These are phyloP conservation scores for Sindora glabra DNA, from an alignment of 306 rosid genomes.

Conservation along the genomic window DNA sequence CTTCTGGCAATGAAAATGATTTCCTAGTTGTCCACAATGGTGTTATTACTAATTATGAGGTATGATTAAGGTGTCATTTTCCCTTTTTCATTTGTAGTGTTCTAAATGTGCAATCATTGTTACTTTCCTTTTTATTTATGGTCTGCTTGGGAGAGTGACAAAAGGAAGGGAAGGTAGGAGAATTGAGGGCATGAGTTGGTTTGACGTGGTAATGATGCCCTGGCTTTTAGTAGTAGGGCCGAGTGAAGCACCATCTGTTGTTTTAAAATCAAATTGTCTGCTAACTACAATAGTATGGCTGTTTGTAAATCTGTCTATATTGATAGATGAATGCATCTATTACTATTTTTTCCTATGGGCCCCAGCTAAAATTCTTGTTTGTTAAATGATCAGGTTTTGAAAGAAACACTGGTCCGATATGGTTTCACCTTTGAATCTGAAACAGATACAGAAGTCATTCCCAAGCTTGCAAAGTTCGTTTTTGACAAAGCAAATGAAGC, in stretches of 20 bases:
- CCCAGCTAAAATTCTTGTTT: conserved; percentile 1
- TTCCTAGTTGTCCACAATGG: conserved; percentile 96
- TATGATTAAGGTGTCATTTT: conserved; percentile 10
- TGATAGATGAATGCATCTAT: neutral
- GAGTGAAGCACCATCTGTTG: neutral
- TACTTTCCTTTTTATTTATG: neutral
- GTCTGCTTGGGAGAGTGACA: too few species aligned
- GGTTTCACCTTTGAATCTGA: conserved; percentile 86
- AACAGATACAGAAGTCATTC: conserved; percentile 95
- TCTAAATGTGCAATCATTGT: neutral
- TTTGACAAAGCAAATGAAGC: conserved; percentile 86
- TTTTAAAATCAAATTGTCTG: neutral
- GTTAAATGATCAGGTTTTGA: conserved; percentile 63
- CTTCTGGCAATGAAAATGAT: conserved; percentile 67
- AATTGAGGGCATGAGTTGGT: neutral
- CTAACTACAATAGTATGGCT: neutral
- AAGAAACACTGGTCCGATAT: conserved; percentile 71
- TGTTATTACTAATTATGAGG: conserved; percentile 86
- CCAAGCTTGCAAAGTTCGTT: conserved; percentile 91
- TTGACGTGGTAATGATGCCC: neutral
- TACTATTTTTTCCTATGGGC: neutral
- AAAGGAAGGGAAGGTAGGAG: too few species aligned
- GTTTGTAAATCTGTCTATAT: neutral
- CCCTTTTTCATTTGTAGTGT: neutral
- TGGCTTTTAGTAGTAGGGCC: neutral